Evolutionary conservation across 1,284 basidiomycete genomes (phyloP), one percentile per base, ranked within the genome.

Genomic region (Cryptococcus wingfieldii): DNA sequence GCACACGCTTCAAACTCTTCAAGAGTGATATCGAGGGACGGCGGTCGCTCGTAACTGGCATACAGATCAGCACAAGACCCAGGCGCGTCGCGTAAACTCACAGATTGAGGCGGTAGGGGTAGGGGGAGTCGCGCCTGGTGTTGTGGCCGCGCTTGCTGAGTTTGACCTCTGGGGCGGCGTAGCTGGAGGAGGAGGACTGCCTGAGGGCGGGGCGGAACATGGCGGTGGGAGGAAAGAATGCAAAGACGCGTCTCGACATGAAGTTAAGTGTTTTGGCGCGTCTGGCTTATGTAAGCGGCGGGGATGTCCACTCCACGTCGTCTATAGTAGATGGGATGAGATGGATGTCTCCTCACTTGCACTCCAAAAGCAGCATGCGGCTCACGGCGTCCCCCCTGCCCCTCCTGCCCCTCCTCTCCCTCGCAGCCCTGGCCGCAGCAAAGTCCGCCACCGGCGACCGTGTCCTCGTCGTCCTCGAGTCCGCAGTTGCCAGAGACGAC

Each of bases 1-100:
- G 95, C 96, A 74, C 84, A 91, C 3, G 83, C 86, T 77, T 99
- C 96, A 66, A 99, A 98, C 63, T 98, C 90, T 71, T 98, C 96
- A 19, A 98, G 82, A 1, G 93, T 95, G 31, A 98, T 87, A 67
- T 98, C 94, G 47, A 87, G 86, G 14, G 83, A 71, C 6, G 95
- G 95, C 13, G 93, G 90, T n/a, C 77, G 79, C 60, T 90, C 84
- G 70, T 98, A 98, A 77, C 90, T 93, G 60, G 27, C 18, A 12
- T 16, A 2, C 18, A 23, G 18, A 16, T 38, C 38, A 23, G 31
- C 16, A 7, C 14, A 42, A n/a, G 23, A n/a, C 8, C 13, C 3
- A 38, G 12, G 23, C 34, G 38, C 18, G 16, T 1, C 10, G 28
- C 27, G 16, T 49, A 23, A 23, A 56, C 86, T 65, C 67, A 90